Evolutionary conservation across 208 protist species (phyloP), one percentile per base, ranked within the genome.

Genomic region (Porcisia deanei): DNA sequence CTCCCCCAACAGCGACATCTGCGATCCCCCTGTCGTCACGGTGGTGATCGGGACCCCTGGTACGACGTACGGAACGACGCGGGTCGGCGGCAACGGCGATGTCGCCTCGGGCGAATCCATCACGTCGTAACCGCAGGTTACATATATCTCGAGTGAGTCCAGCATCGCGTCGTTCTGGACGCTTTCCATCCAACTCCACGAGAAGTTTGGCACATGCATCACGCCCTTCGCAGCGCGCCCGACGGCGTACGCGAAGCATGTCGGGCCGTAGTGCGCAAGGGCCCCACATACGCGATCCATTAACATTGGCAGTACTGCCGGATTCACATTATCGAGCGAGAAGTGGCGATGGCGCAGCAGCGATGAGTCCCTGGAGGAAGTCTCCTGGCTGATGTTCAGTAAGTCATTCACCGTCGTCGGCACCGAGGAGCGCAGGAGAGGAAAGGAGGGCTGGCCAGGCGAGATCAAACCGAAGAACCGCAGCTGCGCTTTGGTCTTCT

Each of bases 131-230:
- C 89, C 88, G 63, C 91, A 97, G 18, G 82, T 84, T 47, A 96
- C 73, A 73, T 90, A 93, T 30, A 97, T 72, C 39, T 85, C 75
- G n/a, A 82, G 69, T 41, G 87, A 58, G 64, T 95, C 93, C 14
- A 76, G 81, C n/a, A 79, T 59, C 12, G 84, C 80, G 57, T 95
- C 83, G 73, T 88, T 89, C 78, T 96, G 91, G 34, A 90, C 55
- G 65, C 77, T 73, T 78, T 97, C 93, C 61, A 89, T 80, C 87
- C 90, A 94, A 52, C 75, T 60, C 91, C 93, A 97, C 8, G 88
- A 73, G 73, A 97, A 95, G 54, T 79, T 79, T 6, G 61, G 47
- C 12, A 97, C 82, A 43, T 71, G 73, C 72, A 57, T 61, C 5
- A 76, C 52, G 47, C 55, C 71, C 34, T 74, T 67, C 10, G 49